Base-by-base conservation (phyloP, 2,329 filamentous ascomycete species). In the Albifimbria verrucaria region DNA sequence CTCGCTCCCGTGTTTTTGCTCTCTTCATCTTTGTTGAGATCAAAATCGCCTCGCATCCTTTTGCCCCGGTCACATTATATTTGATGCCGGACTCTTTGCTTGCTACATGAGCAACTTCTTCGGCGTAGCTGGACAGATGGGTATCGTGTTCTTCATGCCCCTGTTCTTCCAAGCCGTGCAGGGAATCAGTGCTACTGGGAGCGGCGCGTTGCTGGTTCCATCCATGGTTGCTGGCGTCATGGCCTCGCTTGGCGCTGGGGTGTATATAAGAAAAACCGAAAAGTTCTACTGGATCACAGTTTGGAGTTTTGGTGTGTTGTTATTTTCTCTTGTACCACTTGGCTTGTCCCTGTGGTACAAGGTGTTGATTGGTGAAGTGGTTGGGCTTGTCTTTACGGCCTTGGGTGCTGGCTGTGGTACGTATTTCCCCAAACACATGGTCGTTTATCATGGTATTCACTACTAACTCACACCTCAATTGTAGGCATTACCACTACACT, bases 131-230 rank as follows among this genome's bases (percentile, higher is more conserved):
- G 85, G 80, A 15, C 72, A 77, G 55, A 71, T 76, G 63, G 79
- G 81, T 0, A 71, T 79, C 1, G 58, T 89, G 4, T 93, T 90
- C 73, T 90, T 89, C 70, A 73, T 90, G 18, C 88, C 89, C 1
- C 74, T 93, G 2, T 90, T 88, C 69, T 90, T 89, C 70, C 90
- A 93, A 68, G 88, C 86, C 4, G 85, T 87, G 1, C 76, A 87
- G 48, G 83, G 82, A 5, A 72, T 85, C 22, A 80, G 78, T 4
- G 86, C 89, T 1, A 85, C 86, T 0, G 68, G 76, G 51, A 82
- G 88, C 4, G 88, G 88, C 1, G 55, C 87, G 1, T 73, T 85
- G 32, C 77, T 93, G 18, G 72, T 93, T 26, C 89, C 90, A 0
- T 77, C 77, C 51, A 88, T 90, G 57, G 42, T 85, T 3, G 72